phyloP scores from a whole-genome alignment of 169 alveolate genomes.

The Cryptosporidium bovis region DNA sequence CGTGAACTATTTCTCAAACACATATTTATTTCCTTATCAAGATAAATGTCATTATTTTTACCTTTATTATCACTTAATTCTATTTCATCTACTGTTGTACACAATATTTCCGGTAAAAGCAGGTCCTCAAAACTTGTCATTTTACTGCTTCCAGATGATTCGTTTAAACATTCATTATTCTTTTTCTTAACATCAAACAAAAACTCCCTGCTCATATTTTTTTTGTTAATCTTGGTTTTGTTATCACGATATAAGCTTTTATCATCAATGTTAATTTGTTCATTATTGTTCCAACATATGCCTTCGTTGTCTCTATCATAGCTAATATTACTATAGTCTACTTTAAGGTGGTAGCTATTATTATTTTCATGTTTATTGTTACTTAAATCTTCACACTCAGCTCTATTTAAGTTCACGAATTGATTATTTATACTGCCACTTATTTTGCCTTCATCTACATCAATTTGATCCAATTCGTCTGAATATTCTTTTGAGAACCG shows the following conservation, averaged over 20 bases:
- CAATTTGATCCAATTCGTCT: no score
- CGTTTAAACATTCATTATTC: background rate
- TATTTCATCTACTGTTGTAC: conserved; percentile 17
- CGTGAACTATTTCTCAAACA: conserved; percentile 26
- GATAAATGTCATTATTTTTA: background rate
- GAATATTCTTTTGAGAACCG: conserved; percentile 35
- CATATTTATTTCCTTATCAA: conserved; percentile 5
- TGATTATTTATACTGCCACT: background rate
- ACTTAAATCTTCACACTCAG: background rate
- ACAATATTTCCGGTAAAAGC: conserved; percentile 33
- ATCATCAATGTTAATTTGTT: no score
- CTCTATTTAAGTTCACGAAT: background rate
- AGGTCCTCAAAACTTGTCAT: conserved; percentile 9
- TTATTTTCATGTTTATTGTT: background rate
- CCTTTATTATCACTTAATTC: background rate
- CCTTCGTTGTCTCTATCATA: background rate
- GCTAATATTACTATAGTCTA: no score
- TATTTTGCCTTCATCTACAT: background rate
- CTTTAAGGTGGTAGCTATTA: background rate
- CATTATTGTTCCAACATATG: background rate
- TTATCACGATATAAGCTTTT: no score
- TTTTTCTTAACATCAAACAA: background rate
- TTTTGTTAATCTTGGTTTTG: no score
- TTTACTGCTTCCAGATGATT: background rate
- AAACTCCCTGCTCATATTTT: background rate